A percentile compares a stretch with the other conserved stretches of the same genome.
Conservation (phyloP, 805 yeast genomes). For the Ogataea neopini region DNA sequence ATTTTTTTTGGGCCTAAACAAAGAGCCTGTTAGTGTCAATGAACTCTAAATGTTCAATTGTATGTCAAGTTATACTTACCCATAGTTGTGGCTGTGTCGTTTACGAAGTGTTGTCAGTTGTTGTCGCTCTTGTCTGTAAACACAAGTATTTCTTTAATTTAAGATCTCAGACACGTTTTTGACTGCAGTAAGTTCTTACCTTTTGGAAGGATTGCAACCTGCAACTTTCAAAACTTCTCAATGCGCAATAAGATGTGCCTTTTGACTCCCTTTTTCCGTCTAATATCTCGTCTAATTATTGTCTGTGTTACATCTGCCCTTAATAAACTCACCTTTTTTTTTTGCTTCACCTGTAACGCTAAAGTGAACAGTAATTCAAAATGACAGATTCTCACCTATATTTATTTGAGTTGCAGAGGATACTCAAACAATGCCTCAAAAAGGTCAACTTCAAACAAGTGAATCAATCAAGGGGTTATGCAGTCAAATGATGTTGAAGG, state of each 20-base stretch:
- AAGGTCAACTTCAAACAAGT: too few relatives aligned
- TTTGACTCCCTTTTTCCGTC: not conserved
- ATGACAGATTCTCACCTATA: not conserved
- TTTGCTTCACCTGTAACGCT: slow-evolving; percentile 4
- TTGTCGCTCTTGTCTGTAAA: not conserved
- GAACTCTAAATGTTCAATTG: not conserved
- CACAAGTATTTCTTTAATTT: not conserved
- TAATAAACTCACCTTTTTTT: not conserved
- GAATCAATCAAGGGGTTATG: too few relatives aligned
- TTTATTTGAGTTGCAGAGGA: not conserved
- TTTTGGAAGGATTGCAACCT: not conserved
- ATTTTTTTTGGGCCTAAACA: slow-evolving; percentile 39
- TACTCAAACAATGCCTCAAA: too few relatives aligned
- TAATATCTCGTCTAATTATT: not conserved
- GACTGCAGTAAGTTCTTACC: not conserved
- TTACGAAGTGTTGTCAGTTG: not conserved
- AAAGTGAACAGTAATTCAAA: not conserved
- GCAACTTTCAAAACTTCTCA: not conserved
- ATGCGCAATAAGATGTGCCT: not conserved
- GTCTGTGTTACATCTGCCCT: not conserved
- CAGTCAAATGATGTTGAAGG: not conserved
- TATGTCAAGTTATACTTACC: slow-evolving; percentile 8
- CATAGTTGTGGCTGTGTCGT: slow-evolving; percentile 3
- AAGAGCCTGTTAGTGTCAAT: slow-evolving; percentile 4
- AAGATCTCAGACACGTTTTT: slow-evolving; percentile 1